These are phyloP conservation scores for Macaranga tanarius DNA, from an alignment of 441 rosid species.

Conservation along the genomic window DNA sequence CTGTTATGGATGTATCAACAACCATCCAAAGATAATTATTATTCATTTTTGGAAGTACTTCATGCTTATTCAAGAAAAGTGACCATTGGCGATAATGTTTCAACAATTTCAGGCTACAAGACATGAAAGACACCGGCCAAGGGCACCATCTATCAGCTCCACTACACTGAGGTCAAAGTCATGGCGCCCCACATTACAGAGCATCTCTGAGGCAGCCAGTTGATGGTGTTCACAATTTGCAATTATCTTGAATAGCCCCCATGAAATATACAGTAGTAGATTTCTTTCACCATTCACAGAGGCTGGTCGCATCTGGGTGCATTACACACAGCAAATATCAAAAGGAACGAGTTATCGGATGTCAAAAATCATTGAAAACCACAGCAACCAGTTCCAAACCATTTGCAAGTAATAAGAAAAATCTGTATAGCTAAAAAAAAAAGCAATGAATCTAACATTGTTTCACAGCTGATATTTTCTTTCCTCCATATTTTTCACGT, in stretches of 20 bases:
- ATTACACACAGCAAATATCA: slow-evolving; percentile 13
- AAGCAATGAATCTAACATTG: slow-evolving; percentile 36
- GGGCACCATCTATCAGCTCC: slow-evolving; percentile 42
- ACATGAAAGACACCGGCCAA: slow-evolving; percentile 48
- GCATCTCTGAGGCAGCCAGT: slow-evolving; percentile 74
- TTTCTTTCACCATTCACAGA: slow-evolving; percentile 19
- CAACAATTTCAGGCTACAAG: slow-evolving; percentile 39
- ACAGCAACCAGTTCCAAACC: slow-evolving; percentile 19
- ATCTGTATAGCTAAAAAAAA: slow-evolving; percentile 34
- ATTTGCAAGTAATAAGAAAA: slow-evolving; percentile 33
- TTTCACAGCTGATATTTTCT: slow-evolving; percentile 25
- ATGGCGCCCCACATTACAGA: slow-evolving; percentile 85
- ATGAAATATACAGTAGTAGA: slow-evolving; percentile 10
- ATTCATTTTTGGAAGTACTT: neutral
- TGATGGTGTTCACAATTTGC: slow-evolving; percentile 29
- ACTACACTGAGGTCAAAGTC: slow-evolving; percentile 51
- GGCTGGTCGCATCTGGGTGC: slow-evolving; percentile 25
- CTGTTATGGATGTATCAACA: neutral
- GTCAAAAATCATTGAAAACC: slow-evolving; percentile 11
- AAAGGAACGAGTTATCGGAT: slow-evolving; percentile 18
- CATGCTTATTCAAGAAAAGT: slow-evolving; percentile 8
- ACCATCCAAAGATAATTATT: neutral
- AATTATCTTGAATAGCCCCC: slow-evolving; percentile 8
- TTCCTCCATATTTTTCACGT: neutral
- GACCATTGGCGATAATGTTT: neutral